These are phyloP conservation scores for Exobasidium cylindrosporum DNA, from an alignment of 1,284 basidiomycete genomes.

Conservation along the genomic window DNA sequence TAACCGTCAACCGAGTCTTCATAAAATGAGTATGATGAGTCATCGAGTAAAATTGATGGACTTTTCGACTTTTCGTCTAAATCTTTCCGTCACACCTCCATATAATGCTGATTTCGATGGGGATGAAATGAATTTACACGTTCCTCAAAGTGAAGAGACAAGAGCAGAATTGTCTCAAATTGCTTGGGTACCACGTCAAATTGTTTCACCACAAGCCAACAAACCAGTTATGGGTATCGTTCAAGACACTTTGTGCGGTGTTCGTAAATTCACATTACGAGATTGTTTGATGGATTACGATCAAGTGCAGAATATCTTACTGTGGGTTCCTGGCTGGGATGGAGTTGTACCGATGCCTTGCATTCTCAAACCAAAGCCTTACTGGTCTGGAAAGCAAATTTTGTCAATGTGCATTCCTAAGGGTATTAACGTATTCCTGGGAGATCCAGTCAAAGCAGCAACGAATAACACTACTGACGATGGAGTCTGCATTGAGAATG, in stretches of 20 bases:
- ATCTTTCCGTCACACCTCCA: constrained; percentile 73
- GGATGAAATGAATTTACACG: constrained; percentile 96
- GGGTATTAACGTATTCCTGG: constrained; percentile 80
- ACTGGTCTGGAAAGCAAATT: constrained; percentile 98
- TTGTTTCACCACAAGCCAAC: constrained; percentile 98
- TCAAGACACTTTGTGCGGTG: constrained; percentile 95
- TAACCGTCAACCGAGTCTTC: constrained; percentile 95
- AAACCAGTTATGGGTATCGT: constrained; percentile 99
- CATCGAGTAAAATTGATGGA: constrained; percentile 97
- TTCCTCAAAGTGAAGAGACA: constrained; percentile 98
- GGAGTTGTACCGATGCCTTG: constrained; percentile 86
- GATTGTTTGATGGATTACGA: constrained; percentile 61
- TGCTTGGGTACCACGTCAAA: constrained; percentile 99
- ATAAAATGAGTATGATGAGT: constrained; percentile 99
- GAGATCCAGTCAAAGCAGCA: constrained; percentile 36
- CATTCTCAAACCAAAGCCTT: constrained; percentile 91
- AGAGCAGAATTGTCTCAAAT: constrained; percentile 95
- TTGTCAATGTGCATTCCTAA: constrained; percentile 88
- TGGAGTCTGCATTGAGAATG: constrained; percentile 94
- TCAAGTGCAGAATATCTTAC: constrained; percentile 83
- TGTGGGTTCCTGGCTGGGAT: constrained; percentile 98
- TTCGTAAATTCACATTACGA: constrained; percentile 93
- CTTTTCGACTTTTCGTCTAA: constrained; percentile 97
- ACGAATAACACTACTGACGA: constrained; percentile 64
- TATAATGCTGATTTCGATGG: constrained; percentile 75